Percentiles rank a stretch among this genome's conserved stretches.
These are phyloP conservation scores for Saccharomycopsis lassenensis DNA, from an alignment of 805 yeast species.

Conservation along the genomic window DNA sequence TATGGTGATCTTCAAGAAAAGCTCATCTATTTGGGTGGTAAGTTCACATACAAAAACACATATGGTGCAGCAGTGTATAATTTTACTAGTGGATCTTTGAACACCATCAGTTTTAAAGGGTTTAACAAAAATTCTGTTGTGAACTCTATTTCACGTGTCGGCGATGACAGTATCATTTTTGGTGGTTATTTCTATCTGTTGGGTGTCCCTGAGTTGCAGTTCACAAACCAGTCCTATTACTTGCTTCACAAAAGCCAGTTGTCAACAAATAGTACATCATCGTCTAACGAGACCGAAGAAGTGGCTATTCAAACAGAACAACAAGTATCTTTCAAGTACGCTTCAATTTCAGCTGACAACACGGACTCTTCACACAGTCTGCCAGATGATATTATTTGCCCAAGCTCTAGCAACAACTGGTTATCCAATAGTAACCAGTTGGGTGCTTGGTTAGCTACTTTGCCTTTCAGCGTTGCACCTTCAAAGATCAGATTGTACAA, in stretches of 20 bases:
- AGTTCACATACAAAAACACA: constrained; percentile 42
- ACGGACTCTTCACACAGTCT: constrained; percentile 26
- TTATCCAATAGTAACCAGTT: constrained; percentile 31
- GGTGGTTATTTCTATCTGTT: constrained; percentile 67
- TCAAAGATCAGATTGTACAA: constrained; percentile 65
- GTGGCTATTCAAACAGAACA: constrained; percentile 45
- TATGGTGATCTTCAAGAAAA: constrained; percentile 36
- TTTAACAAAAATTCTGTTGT: constrained; percentile 51
- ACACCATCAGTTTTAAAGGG: constrained; percentile 60
- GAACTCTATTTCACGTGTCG: constrained; percentile 47
- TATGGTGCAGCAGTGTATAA: constrained; percentile 60
- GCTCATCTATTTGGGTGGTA: constrained; percentile 72
- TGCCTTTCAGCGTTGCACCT: constrained; percentile 51
- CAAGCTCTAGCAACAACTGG: constrained; percentile 44
- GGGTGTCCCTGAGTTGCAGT: constrained; percentile 36
- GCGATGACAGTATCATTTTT: constrained; percentile 48
- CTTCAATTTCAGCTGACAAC: constrained; percentile 40
- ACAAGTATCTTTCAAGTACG: constrained; percentile 46
- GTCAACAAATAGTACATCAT: constrained; percentile 15
- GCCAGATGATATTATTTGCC: constrained; percentile 42
- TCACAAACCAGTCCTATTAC: constrained; percentile 20
- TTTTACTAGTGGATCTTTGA: constrained; percentile 29
- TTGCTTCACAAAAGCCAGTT: constrained; percentile 6
- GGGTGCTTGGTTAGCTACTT: constrained; percentile 55
- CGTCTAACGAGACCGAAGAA: constrained; percentile 30